Conservation (phyloP, 2,329 filamentous ascomycete genomes). For the Botrytis fabae region DNA sequence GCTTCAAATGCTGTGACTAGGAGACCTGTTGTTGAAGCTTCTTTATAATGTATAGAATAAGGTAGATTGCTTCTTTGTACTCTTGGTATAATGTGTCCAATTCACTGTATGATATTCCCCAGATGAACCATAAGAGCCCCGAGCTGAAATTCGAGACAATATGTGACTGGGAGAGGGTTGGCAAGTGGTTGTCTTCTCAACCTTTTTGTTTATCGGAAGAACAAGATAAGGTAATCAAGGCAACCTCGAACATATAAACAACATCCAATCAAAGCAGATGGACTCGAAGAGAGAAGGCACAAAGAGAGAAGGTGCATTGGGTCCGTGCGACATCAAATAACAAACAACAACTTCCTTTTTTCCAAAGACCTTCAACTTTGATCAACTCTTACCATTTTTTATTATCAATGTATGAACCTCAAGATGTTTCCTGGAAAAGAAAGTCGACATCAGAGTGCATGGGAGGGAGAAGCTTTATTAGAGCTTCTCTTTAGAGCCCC, state of each 20-base stretch:
- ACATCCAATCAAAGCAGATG: background rate
- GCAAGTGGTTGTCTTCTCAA: background rate
- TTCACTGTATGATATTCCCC: background rate
- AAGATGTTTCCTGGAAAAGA: background rate
- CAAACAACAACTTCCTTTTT: background rate
- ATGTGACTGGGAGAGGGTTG: background rate
- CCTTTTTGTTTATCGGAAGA: background rate
- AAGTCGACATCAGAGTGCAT: background rate
- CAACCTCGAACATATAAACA: background rate
- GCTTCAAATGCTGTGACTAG: background rate
- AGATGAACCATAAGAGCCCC: background rate
- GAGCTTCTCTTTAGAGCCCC: slow-evolving; percentile 22
- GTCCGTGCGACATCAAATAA: slow-evolving; percentile 3
- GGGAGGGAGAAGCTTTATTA: slow-evolving; percentile 5
- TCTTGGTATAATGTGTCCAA: background rate
- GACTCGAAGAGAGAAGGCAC: background rate
- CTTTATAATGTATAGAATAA: background rate
- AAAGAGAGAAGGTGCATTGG: background rate
- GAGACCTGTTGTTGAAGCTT: background rate
- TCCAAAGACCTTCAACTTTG: background rate
- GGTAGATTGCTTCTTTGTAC: background rate
- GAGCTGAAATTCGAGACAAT: background rate
- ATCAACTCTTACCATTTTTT: background rate
- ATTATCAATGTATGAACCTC: background rate
- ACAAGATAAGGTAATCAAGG: background rate